These are phyloP conservation scores for Pleurotus citrinopileatus DNA, from an alignment of 768 basidiomycete species.

Conservation along the genomic window DNA sequence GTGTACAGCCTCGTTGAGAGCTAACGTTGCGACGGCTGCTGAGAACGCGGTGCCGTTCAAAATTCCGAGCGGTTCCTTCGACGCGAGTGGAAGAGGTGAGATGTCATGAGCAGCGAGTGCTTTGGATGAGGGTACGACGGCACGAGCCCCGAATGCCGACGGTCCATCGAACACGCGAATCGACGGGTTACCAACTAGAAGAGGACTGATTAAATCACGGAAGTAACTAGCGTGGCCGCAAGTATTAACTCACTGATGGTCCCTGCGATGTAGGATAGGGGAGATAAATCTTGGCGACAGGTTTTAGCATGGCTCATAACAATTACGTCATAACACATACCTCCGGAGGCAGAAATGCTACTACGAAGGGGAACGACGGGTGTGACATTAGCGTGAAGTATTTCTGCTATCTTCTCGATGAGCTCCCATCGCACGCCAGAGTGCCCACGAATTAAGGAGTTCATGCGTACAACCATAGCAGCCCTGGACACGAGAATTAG, in stretches of 20 bases:
- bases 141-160: slow-evolving; percentile 42
- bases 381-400: slow-evolving; percentile 70
- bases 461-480: slow-evolving; percentile 84
- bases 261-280: slow-evolving; percentile 82
- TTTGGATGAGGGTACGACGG: slow-evolving; percentile 50
- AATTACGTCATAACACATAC: slow-evolving; percentile 31
- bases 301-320: background rate
- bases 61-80: slow-evolving; percentile 79
- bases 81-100: slow-evolving; percentile 60
- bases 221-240: background rate
- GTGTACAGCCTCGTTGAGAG: slow-evolving; percentile 69
- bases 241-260: slow-evolving; percentile 38
- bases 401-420: slow-evolving; percentile 72
- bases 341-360: slow-evolving; percentile 81
- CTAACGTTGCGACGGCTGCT: slow-evolving; percentile 73
- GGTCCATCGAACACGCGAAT: slow-evolving; percentile 68
- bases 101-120: slow-evolving; percentile 62
- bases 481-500: slow-evolving; percentile 28
- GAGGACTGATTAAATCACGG: background rate
- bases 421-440: slow-evolving; percentile 83
- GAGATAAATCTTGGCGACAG: slow-evolving; percentile 56
- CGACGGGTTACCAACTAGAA: slow-evolving; percentile 65
- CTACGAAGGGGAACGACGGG: slow-evolving; percentile 82
- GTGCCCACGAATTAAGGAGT: slow-evolving; percentile 86
- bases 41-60: slow-evolving; percentile 87